Base-by-base conservation (phyloP, 208 protist species). In the Kentomonas sorsogonicus region DNA sequence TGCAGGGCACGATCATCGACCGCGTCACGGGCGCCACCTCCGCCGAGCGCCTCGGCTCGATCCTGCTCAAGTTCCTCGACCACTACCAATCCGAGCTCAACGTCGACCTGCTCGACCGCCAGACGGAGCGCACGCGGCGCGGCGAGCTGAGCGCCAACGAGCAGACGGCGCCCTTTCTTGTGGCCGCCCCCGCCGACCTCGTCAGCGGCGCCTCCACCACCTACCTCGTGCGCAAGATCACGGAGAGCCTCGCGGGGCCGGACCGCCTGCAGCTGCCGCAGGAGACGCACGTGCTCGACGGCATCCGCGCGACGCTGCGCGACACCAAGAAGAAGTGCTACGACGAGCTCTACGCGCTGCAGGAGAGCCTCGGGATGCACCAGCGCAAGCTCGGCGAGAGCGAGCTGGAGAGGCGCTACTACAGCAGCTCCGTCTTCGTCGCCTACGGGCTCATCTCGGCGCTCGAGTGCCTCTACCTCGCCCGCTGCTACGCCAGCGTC, bases 1-100 rank as follows among this genome's bases (percentile, higher is more conserved):
- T 91, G 83, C 80, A 94, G 46, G 82, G 81, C 46, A 94, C 87
- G 15, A 94, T 94, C 23, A 69, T 94, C 44, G 87, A 94, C 52
- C 89, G 87, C 31, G 69, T 91, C 11, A 56, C 72, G 1, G 81
- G 83, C 18, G 75, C 86, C 47, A 48, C 91, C 39, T 54, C 66
- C 9, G 74, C 66, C 23, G 63, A 63, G 13, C 81, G 83, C 5
- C 63, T 94, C 26, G 68, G 81, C 50, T 58, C 66, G 34, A 94
- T 94, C 39, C 60, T 94, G 31, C 54, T 71, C 20, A 88, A 86
- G 45, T 94, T 94, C 48, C 63, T 90, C 2, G 83, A 91, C 57
- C 82, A 94, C 68, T 91, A 89, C 61, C 78, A 94, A 47, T 75
- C 86, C 53, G 74, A 94, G 63, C 63, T 89, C 67, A 88, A 91